Conservation (phyloP, 352 stramenopile genomes). For the Phytophthora palmivora region DNA sequence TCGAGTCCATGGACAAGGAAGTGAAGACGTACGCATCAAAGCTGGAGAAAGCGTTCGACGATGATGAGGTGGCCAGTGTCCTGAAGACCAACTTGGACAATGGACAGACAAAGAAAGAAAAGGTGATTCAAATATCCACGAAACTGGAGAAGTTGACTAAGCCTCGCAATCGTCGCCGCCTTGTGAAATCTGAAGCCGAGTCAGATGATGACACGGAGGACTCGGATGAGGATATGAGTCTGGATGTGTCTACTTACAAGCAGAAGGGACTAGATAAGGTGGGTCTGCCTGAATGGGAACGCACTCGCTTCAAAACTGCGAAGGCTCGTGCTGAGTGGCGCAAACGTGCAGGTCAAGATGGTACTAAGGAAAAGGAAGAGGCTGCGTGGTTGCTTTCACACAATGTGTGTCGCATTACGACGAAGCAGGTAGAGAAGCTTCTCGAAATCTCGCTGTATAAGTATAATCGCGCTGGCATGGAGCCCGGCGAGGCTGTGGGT, state of each 20-base stretch:
- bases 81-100: conserved; percentile 34
- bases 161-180: conserved; percentile 47
- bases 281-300: conserved; percentile 63
- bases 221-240: conserved; percentile 51
- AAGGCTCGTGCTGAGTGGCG: conserved; percentile 62
- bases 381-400: conserved; percentile 84
- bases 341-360: conserved; percentile 54
- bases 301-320: conserved; percentile 60
- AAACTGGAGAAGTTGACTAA: conserved; percentile 74
- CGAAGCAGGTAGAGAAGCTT: conserved; percentile 77
- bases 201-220: conserved; percentile 58
- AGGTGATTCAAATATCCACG: conserved; percentile 66
- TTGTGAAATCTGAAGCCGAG: conserved; percentile 55
- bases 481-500: conserved; percentile 97
- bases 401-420: conserved; percentile 93
- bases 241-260: conserved; percentile 71
- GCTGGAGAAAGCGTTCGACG: conserved; percentile 73
- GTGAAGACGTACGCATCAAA: conserved; percentile 72
- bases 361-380: conserved; percentile 72
- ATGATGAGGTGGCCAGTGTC: conserved; percentile 41
- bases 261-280: conserved; percentile 71
- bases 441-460: conserved; percentile 83
- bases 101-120: conserved; percentile 45
- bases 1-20: conserved; percentile 70
- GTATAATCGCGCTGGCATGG: conserved; percentile 89